These are phyloP conservation scores for Hypoxylon sp. DNA, from an alignment of 2,329 filamentous ascomycete genomes.

Conservation along the genomic window DNA sequence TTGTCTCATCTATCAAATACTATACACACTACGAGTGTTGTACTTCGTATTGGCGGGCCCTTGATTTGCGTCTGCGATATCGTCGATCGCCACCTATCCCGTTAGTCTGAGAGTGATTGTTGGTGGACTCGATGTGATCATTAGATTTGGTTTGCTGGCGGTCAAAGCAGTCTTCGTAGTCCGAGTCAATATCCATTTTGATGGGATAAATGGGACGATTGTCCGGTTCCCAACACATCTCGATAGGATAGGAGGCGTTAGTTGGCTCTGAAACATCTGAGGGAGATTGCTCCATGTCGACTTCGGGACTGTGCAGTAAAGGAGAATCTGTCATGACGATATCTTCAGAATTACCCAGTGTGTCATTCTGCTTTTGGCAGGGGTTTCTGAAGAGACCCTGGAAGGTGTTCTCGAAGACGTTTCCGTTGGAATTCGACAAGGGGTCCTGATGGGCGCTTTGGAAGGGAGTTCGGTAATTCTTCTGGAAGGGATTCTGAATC, in stretches of 20 bases:
- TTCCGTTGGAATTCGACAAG: neutral
- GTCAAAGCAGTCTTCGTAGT: neutral
- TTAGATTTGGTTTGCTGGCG: neutral
- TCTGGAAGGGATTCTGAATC: neutral
- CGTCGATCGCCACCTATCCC: neutral
- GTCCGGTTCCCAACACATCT: constrained; percentile 3
- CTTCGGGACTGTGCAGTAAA: neutral
- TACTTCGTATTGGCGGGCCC: neutral
- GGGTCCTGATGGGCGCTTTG: neutral
- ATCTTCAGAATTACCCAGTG: neutral
- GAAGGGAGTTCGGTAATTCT: neutral
- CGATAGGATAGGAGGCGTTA: neutral
- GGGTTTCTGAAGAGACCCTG: neutral
- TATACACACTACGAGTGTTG: neutral
- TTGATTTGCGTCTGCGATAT: neutral
- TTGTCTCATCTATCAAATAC: too few species aligned
- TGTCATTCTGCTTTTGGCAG: neutral
- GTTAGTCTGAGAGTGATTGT: neutral
- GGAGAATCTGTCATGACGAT: constrained; percentile 1
- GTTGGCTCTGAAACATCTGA: neutral
- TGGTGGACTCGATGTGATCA: neutral
- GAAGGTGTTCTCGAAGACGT: neutral
- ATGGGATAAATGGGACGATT: neutral
- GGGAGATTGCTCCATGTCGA: neutral
- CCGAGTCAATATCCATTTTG: neutral